phyloP scores from a whole-genome alignment of 2,329 filamentous ascomycete species.

The Phialophora expanda region DNA sequence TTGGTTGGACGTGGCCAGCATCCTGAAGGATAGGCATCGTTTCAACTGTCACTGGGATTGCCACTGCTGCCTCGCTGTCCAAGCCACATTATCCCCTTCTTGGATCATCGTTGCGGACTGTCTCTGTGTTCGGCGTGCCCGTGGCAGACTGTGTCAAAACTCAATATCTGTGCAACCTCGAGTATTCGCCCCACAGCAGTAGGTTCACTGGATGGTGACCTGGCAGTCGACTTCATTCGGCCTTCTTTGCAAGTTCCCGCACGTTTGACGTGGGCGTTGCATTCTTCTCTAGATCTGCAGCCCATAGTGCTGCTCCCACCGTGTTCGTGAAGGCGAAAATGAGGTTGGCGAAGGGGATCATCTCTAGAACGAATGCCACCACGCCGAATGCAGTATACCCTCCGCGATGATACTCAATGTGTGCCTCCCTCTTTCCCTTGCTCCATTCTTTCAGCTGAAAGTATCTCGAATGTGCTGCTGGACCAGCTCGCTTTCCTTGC shows the following conservation, averaged over 20 bases:
- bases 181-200: not conserved
- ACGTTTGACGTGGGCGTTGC: conserved; percentile 42
- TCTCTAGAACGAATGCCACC: conserved; percentile 78
- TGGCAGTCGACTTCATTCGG: conserved; percentile 36
- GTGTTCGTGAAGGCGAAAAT: conserved; percentile 90
- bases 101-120: conserved; percentile 10
- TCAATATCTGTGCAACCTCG: conserved; percentile 14
- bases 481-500: conserved; percentile 67
- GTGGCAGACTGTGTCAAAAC: conserved; percentile 2
- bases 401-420: conserved; percentile 71
- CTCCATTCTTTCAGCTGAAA: conserved; percentile 91
- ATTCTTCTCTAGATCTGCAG: conserved; percentile 75
- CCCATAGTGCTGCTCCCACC: conserved; percentile 93
- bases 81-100: not conserved
- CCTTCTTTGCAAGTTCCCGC: conserved; percentile 44
- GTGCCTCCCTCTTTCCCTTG: conserved; percentile 66
- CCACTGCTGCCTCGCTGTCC: conserved; percentile 12
- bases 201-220: not conserved
- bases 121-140: conserved; percentile 10
- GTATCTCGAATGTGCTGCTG: conserved; percentile 68
- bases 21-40: not conserved
- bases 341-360: conserved; percentile 81
- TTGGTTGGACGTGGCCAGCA: conserved; percentile 11
- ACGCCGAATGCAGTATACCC: conserved; percentile 86
- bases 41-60: conserved; percentile 20